Evolutionary conservation across 352 stramenopile genomes (phyloP).

Genomic region (Sclerospora graminicola): DNA sequence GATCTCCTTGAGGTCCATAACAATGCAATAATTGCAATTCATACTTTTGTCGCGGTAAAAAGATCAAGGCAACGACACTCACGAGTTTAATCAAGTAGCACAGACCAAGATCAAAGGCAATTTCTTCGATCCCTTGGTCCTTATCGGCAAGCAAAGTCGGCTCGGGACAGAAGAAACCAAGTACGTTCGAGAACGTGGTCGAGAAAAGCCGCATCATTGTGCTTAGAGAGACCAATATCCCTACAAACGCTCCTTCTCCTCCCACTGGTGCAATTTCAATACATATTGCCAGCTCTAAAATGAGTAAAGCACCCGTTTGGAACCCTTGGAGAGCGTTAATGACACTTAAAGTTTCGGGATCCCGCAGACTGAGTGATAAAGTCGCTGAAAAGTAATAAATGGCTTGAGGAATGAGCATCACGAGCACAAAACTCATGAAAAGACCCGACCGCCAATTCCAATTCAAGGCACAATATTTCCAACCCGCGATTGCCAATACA

Average conservation of each 20-base stretch:
- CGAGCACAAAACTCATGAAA: slow-evolving; percentile 15
- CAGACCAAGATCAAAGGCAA: slow-evolving; percentile 33
- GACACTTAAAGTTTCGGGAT: too few relatives aligned
- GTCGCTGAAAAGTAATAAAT: slow-evolving; percentile 6
- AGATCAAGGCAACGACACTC: slow-evolving; percentile 28
- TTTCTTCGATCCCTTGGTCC: slow-evolving; percentile 6
- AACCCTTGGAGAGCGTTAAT: slow-evolving; percentile 17
- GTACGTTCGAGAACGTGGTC: slow-evolving; percentile 29
- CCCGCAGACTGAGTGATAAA: neutral
- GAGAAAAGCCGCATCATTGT: slow-evolving; percentile 29
- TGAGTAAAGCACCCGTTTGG: slow-evolving; percentile 19
- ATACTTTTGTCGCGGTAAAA: slow-evolving; percentile 41
- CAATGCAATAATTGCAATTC: slow-evolving; percentile 30
- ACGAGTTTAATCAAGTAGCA: slow-evolving; percentile 38
- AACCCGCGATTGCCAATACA: slow-evolving; percentile 27
- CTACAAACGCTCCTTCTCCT: slow-evolving; percentile 30
- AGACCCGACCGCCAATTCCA: slow-evolving; percentile 30
- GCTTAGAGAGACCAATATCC: slow-evolving; percentile 30
- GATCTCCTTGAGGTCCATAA: slow-evolving; percentile 13
- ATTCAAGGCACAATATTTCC: slow-evolving; percentile 37
- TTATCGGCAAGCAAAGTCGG: too few relatives aligned
- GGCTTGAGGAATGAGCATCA: slow-evolving; percentile 31
- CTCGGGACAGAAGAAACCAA: slow-evolving; percentile 18
- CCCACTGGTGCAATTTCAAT: slow-evolving; percentile 35
- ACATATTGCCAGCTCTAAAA: slow-evolving; percentile 27